These are phyloP conservation scores for Suillus variegatus DNA, from an alignment of 768 basidiomycete species.

Conservation along the genomic window DNA sequence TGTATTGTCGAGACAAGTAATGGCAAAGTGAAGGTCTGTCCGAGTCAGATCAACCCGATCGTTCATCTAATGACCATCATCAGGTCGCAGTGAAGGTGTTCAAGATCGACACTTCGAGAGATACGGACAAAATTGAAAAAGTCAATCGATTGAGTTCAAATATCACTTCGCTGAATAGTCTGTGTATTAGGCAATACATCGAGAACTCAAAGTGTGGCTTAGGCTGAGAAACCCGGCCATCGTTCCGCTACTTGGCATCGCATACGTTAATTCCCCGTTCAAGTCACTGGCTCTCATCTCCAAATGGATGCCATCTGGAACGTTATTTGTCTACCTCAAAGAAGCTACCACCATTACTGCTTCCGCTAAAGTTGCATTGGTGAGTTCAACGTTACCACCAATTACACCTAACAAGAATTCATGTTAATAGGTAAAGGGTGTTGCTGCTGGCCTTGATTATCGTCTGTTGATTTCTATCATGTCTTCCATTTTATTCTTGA, in stretches of 20 bases:
- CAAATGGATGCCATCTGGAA: not conserved
- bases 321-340: not conserved
- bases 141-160: not conserved
- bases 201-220: constrained; percentile 24
- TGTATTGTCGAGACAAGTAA: not conserved
- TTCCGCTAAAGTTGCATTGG: too few relatives aligned
- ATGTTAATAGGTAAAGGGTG: not conserved
- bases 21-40: not conserved
- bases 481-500: not conserved
- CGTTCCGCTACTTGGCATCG: constrained; percentile 17
- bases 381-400: too few relatives aligned
- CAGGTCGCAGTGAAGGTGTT: not conserved
- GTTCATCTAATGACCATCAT: not conserved
- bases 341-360: not conserved
- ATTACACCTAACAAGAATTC: not conserved
- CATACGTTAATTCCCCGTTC: not conserved
- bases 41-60: not conserved
- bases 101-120: not conserved
- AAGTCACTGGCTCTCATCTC: not conserved
- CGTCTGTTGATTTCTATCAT: not conserved
- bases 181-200: constrained; percentile 14
- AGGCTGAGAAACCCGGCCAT: constrained; percentile 20
- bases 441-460: not conserved
- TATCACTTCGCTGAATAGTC: not conserved
- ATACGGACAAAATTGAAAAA: not conserved